Percentiles rank a stretch among this genome's conserved stretches.
Conservation (phyloP, 768 basidiomycete genomes). For the Rubroboletus satanas region DNA sequence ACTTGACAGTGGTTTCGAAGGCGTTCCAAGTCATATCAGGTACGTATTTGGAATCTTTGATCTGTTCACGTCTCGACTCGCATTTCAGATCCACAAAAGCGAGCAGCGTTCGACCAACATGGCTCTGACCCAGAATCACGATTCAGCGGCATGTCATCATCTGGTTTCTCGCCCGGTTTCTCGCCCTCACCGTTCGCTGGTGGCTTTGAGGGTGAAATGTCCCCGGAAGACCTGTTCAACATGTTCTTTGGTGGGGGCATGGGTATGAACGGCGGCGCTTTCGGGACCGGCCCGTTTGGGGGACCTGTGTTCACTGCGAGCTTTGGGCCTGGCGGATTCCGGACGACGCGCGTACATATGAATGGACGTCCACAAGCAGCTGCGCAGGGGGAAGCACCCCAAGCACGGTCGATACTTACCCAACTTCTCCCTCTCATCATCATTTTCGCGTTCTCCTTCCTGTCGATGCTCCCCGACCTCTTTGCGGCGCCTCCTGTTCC, state of each 20-base stretch:
- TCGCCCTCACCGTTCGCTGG: constrained; percentile 46
- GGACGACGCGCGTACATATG: constrained; percentile 52
- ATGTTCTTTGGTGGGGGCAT: constrained; percentile 89
- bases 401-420: constrained; percentile 56
- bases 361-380: constrained; percentile 37
- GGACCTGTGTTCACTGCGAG: constrained; percentile 65
- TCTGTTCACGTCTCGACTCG: constrained; percentile 5
- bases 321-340: constrained; percentile 84
- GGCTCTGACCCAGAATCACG: constrained; percentile 89
- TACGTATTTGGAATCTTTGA: constrained; percentile 18
- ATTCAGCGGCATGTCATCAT: constrained; percentile 64
- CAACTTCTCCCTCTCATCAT: constrained; percentile 85
- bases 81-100: constrained; percentile 73
- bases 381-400: constrained; percentile 37
- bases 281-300: constrained; percentile 50
- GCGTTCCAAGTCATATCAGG: constrained; percentile 94
- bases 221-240: constrained; percentile 95
- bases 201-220: constrained; percentile 78
- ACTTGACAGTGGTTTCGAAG: constrained; percentile 83
- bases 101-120: constrained; percentile 78
- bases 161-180: constrained; percentile 48
- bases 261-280: constrained; percentile 40
- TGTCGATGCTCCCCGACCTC: constrained; percentile 75
- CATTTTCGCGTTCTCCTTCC: constrained; percentile 77
- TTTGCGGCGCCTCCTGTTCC: constrained; percentile 65